phyloP scores from a whole-genome alignment of 2,329 filamentous ascomycete species.

The Trichoderma oligosporum region DNA sequence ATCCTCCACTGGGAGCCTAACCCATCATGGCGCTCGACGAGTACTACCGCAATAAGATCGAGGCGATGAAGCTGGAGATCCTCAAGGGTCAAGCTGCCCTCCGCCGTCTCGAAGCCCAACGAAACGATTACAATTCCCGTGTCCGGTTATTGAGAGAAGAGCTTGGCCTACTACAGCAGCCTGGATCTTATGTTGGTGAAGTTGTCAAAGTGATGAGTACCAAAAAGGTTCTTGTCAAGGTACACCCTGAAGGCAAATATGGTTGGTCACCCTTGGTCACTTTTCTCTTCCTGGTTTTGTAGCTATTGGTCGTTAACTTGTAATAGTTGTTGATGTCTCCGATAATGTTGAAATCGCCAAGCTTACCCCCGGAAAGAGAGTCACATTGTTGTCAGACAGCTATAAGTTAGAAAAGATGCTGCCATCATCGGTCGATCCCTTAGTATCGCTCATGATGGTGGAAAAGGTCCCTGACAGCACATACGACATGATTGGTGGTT shows the following conservation, averaged over 20 bases:
- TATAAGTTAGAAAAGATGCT: slow-evolving; percentile 99
- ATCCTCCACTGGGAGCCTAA: slow-evolving; percentile 22
- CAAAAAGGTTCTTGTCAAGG: slow-evolving; percentile 98
- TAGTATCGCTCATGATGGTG: slow-evolving; percentile 99
- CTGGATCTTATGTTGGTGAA: slow-evolving; percentile 95
- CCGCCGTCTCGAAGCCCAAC: slow-evolving; percentile 90
- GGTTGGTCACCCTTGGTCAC: slow-evolving; percentile 53
- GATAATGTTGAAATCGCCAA: slow-evolving; percentile 93
- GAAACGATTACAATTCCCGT: slow-evolving; percentile 98
- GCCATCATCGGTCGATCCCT: slow-evolving; percentile 93
- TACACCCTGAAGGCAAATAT: slow-evolving; percentile 99
- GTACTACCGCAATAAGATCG: slow-evolving; percentile 99
- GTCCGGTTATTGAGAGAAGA: slow-evolving; percentile 93
- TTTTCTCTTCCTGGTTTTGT: too few relatives aligned
- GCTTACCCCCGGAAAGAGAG: slow-evolving; percentile 94
- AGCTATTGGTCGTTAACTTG: neutral
- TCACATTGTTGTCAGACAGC: slow-evolving; percentile 91
- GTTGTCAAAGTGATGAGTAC: slow-evolving; percentile 99
- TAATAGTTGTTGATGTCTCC: slow-evolving; percentile 84
- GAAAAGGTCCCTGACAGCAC: slow-evolving; percentile 99
- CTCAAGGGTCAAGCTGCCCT: slow-evolving; percentile 96
- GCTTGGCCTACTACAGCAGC: slow-evolving; percentile 91
- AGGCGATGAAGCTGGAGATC: slow-evolving; percentile 99
- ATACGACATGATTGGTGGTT: slow-evolving; percentile 99
- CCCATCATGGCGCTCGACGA: slow-evolving; percentile 93